Conservation (phyloP, 345 rosid genomes). For the Salix exigua region DNA sequence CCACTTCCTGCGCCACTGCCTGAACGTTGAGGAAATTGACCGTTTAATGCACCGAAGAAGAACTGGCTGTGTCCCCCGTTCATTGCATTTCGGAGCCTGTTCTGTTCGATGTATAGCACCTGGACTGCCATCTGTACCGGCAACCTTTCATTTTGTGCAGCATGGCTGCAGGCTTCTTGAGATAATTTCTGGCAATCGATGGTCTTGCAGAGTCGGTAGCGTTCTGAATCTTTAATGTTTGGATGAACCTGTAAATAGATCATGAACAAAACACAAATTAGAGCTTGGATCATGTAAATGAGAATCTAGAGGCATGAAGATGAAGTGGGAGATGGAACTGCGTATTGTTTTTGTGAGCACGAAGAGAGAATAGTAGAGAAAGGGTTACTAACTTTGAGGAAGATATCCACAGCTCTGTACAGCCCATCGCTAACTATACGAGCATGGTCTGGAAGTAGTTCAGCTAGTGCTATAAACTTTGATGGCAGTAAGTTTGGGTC, state of each 20-base stretch:
- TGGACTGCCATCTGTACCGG: constrained; percentile 98
- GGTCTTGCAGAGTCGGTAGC: constrained; percentile 85
- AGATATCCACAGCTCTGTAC: constrained; percentile 86
- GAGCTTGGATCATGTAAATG: neutral
- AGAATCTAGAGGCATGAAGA: neutral
- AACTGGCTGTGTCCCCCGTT: constrained; percentile 75
- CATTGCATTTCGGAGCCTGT: constrained; percentile 93
- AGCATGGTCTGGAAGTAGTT: constrained; percentile 92
- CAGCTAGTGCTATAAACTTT: constrained; percentile 77
- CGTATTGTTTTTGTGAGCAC: neutral
- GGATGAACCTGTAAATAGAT: constrained; percentile 68
- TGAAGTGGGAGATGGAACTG: neutral
- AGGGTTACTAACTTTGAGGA: constrained; percentile 59
- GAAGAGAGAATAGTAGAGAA: neutral
- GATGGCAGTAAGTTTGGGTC: constrained; percentile 69
- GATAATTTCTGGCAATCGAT: constrained; percentile 92
- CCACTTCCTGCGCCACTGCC: constrained; percentile 95
- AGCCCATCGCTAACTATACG: constrained; percentile 84
- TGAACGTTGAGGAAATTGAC: constrained; percentile 80
- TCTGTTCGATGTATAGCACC: constrained; percentile 86
- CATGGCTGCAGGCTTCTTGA: constrained; percentile 99
- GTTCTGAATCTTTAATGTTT: constrained; percentile 79
- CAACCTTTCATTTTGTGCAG: constrained; percentile 89
- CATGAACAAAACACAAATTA: neutral
- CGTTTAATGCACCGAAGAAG: constrained; percentile 54